Base-by-base conservation (phyloP, 2,329 filamentous ascomycete species). In the Coniochaeta sp. region DNA sequence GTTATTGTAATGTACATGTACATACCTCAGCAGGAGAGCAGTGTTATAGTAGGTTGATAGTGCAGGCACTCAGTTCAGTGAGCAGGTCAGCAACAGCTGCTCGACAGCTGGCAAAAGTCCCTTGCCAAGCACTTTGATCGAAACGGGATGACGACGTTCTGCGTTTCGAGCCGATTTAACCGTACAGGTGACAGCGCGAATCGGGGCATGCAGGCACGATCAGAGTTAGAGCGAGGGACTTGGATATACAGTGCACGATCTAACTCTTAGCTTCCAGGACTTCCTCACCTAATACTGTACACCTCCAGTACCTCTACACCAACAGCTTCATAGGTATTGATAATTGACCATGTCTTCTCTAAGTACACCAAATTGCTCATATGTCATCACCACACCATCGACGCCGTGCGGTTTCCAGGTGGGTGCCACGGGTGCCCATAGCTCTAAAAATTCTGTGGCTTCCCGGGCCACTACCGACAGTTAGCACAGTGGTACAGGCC, bases 161-260 rank as follows among this genome's bases (percentile, higher is more conserved):
- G 47, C 47, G 47, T 52, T 52, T 52, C 47, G 47, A 52, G 47
- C 22, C 47, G 24, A 52, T 52, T 52, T 52, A 52, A 52, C 47
- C 47, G 47, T 30, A 28, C 24, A 26, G 24, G 12, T n/a, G n/a
- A 17, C 22, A 52, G 22, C 16, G 44, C 22, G 47, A 14, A 52
- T n/a, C n/a, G n/a, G n/a, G n/a, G 26, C 22, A 52, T 30, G 47
- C 47, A 52, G 47, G 47, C 9, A 52, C 47, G 26, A 47, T 47
- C 42, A 26, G 12, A 40, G 38, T 38, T 7, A 28, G 5, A 28
- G 5, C 10, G 2, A 52, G 47, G 47, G 47, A 28, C 47, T 28
- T 26, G 9, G 17, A n/a, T 52, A 8, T 22, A 52, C 47, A 52
- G 47, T 52, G 47, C 47, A 52, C 17, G 24, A 52, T 24, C 10